Evolutionary conservation across 257 asterid genomes (phyloP).

Genomic region (Gynochthodes officinalis): DNA sequence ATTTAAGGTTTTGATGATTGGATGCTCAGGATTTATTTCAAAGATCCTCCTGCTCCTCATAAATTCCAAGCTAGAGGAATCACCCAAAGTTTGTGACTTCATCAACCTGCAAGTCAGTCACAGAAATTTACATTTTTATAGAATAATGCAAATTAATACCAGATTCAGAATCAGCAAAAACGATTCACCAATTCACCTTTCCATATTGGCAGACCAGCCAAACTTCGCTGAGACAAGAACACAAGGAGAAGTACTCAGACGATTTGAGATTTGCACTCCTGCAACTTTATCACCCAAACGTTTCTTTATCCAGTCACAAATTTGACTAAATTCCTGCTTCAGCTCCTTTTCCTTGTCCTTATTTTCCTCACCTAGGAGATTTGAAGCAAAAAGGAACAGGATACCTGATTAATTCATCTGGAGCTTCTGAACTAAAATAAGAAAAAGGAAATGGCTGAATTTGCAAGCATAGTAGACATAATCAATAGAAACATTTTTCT

Average conservation of each 20-base stretch:
- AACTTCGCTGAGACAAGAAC: slow-evolving; percentile 97
- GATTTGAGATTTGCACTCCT: slow-evolving; percentile 85
- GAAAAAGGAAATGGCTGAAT: neutral
- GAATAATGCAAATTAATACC: neutral
- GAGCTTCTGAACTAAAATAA: neutral
- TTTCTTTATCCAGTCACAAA: slow-evolving; percentile 92
- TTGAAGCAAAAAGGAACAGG: neutral
- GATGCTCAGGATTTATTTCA: slow-evolving; percentile 92
- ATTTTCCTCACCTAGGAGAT: slow-evolving; percentile 68
- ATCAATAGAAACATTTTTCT: neutral
- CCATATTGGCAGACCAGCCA: slow-evolving; percentile 99
- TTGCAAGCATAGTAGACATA: neutral
- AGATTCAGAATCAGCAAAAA: neutral
- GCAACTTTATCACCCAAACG: slow-evolving; percentile 81
- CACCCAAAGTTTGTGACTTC: slow-evolving; percentile 89
- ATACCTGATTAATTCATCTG: neutral
- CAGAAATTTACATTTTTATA: slow-evolving; percentile 7
- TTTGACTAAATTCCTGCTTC: slow-evolving; percentile 82
- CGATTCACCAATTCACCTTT: slow-evolving; percentile 47
- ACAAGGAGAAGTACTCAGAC: slow-evolving; percentile 90
- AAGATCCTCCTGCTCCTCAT: slow-evolving; percentile 93
- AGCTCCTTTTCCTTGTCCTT: slow-evolving; percentile 79
- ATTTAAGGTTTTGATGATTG: slow-evolving; percentile 71
- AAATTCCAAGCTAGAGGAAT: slow-evolving; percentile 64
- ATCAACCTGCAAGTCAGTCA: slow-evolving; percentile 60